phyloP scores from a whole-genome alignment of 1,139 yeast species.

The Geotrichum bryndzae region DNA sequence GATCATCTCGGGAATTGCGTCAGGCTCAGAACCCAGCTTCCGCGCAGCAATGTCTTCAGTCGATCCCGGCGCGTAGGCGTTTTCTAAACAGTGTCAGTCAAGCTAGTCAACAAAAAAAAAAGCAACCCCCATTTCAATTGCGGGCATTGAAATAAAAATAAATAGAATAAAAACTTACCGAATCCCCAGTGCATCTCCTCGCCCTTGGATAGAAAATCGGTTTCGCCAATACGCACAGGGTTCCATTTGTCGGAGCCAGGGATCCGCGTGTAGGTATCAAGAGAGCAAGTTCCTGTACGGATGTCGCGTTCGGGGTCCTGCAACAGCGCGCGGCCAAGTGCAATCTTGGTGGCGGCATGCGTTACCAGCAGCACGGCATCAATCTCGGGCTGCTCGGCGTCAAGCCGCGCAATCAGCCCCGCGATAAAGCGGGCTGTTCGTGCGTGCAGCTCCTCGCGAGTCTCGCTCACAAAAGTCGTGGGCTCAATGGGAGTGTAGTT shows the following conservation, averaged over 20 bases:
- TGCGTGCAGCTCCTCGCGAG: slow-evolving; percentile 52
- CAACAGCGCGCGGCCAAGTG: slow-evolving; percentile 63
- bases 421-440: slow-evolving; percentile 50
- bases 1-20: neutral
- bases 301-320: slow-evolving; percentile 44
- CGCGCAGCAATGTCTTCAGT: slow-evolving; percentile 58
- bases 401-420: slow-evolving; percentile 47
- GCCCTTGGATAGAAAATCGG: slow-evolving; percentile 61
- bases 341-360: slow-evolving; percentile 82
- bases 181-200: slow-evolving; percentile 92
- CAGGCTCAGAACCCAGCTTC: slow-evolving; percentile 3
- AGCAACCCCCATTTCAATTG: neutral
- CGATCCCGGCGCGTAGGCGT: slow-evolving; percentile 67
- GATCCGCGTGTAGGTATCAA: slow-evolving; percentile 47
- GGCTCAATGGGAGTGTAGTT: slow-evolving; percentile 43
- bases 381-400: slow-evolving; percentile 48
- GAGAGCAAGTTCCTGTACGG: slow-evolving; percentile 52
- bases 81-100: slow-evolving; percentile 23
- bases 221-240: slow-evolving; percentile 58
- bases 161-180: slow-evolving; percentile 35
- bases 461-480: slow-evolving; percentile 63
- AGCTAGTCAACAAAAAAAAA: neutral
- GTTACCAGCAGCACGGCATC: slow-evolving; percentile 58
- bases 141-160: neutral
- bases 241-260: slow-evolving; percentile 49